These are phyloP conservation scores for Heterobasidion annosum DNA, from an alignment of 1,284 basidiomycete genomes.

Conservation along the genomic window DNA sequence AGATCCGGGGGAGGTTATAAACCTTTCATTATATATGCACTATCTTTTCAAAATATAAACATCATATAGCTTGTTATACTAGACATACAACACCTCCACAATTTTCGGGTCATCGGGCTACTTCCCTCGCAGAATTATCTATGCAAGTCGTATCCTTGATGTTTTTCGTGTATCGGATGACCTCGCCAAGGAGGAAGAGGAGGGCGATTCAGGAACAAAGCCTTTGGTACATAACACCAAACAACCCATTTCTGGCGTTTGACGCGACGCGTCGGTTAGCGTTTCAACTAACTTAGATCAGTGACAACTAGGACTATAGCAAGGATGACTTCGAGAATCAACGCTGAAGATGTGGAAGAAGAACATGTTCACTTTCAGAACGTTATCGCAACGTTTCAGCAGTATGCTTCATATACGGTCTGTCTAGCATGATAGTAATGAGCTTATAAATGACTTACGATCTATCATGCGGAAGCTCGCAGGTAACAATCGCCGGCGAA, in stretches of 20 bases:
- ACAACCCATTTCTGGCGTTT: neutral
- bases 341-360: conserved; percentile 23
- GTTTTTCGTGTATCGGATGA: no score
- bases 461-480: conserved; percentile 37
- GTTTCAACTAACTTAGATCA: neutral
- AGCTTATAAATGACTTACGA: neutral
- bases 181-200: neutral
- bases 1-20: neutral
- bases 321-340: neutral
- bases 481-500: conserved; percentile 66
- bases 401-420: conserved; percentile 61
- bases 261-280: neutral
- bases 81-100: no score
- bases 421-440: conserved; percentile 8
- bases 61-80: no score
- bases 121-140: no score
- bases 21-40: no score
- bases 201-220: neutral
- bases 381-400: conserved; percentile 57
- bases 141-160: no score
- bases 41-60: no score
- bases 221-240: neutral
- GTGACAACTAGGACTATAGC: neutral
- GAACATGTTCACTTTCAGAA: conserved; percentile 60
- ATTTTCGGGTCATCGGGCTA: no score